phyloP scores from a whole-genome alignment of 345 rosid genomes.

The Firmiana major region DNA sequence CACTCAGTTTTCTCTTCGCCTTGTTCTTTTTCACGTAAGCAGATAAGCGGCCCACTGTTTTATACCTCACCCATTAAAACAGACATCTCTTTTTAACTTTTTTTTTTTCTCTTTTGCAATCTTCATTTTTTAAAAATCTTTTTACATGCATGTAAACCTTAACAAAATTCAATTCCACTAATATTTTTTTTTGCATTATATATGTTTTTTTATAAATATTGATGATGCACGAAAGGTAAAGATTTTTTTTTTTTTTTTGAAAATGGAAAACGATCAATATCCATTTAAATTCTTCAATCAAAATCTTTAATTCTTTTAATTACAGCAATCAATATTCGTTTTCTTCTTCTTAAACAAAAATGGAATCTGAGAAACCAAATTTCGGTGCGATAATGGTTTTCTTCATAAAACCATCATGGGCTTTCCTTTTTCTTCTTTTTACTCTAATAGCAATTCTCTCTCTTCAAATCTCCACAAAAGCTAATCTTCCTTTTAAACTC shows the following conservation, averaged over 20 bases:
- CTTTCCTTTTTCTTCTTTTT: slow-evolving; percentile 46
- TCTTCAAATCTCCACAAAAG: slow-evolving; percentile 55
- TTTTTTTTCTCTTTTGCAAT: neutral
- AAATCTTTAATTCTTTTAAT: neutral
- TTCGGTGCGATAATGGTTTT: slow-evolving; percentile 12
- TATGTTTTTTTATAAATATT: neutral
- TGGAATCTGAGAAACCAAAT: slow-evolving; percentile 48
- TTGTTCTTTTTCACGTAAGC: slow-evolving; percentile 6
- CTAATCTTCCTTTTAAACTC: slow-evolving; percentile 32
- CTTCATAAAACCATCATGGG: slow-evolving; percentile 44
- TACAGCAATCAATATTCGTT: neutral
- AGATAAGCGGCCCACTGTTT: slow-evolving; percentile 9
- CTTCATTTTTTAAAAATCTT: neutral
- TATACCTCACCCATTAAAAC: neutral
- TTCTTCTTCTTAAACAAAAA: slow-evolving; percentile 3
- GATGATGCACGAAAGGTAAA: neutral
- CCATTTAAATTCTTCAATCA: neutral
- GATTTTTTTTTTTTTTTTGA: neutral
- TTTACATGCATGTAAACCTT: neutral
- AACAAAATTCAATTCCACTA: neutral
- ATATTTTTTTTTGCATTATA: neutral
- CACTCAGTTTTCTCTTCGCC: neutral
- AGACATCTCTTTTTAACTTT: neutral
- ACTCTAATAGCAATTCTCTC: slow-evolving; percentile 47
- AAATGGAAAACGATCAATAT: neutral